phyloP scores from a whole-genome alignment of 176 grass and related monocot species.

The Panicum miliaceum region DNA sequence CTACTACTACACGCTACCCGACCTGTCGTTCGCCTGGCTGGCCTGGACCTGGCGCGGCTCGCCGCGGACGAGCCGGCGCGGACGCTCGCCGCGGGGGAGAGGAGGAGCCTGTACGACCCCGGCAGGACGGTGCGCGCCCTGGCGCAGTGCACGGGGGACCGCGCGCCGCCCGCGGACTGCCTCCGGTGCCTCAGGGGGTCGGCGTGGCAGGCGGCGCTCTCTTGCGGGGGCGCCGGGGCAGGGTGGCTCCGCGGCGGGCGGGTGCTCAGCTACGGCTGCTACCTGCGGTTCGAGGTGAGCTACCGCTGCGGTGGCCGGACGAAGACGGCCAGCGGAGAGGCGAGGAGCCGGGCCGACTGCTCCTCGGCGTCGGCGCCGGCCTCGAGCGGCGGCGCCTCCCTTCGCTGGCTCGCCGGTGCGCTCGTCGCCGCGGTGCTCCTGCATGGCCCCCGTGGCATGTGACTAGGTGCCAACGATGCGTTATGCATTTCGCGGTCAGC shows the following conservation, averaged over 20 bases:
- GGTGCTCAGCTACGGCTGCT: conserved; percentile 3
- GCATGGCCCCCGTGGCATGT: neutral
- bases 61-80: neutral
- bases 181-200: neutral
- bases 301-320: neutral
- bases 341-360: neutral
- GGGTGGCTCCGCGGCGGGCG: neutral
- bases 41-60: neutral
- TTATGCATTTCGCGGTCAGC: neutral
- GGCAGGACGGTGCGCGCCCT: neutral
- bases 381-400: neutral
- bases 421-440: neutral
- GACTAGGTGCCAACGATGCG: neutral
- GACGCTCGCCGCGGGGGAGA: neutral
- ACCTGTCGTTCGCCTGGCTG: neutral
- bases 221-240: neutral
- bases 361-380: neutral
- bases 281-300: neutral
- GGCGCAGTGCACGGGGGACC: neutral
- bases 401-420: neutral
- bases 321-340: neutral
- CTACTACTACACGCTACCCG: neutral
- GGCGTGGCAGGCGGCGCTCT: neutral
- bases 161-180: neutral
- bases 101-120: neutral